These are phyloP conservation scores for Perilla frutescens DNA, from an alignment of 257 asterid genomes.

Conservation along the genomic window DNA sequence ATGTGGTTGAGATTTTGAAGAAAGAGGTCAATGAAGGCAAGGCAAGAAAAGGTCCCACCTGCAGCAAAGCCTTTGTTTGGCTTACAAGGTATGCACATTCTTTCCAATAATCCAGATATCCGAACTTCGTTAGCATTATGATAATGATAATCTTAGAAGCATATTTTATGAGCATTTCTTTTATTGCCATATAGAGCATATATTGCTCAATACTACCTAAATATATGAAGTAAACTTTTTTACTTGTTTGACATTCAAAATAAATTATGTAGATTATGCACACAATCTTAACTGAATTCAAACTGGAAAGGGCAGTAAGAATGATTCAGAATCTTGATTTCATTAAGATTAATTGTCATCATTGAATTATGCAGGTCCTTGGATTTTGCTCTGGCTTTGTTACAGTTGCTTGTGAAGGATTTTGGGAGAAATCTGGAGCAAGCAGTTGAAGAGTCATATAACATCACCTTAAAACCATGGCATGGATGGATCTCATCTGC, in stretches of 20 bases:
- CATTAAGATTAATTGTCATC: background rate
- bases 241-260: background rate
- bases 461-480: conserved; percentile 78
- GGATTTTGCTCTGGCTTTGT: conserved; percentile 61
- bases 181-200: too few relatives aligned
- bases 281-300: background rate
- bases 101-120: too few relatives aligned
- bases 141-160: too few relatives aligned
- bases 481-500: conserved; percentile 97
- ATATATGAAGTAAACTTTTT: background rate
- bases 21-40: conserved; percentile 66
- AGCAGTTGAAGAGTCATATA: conserved; percentile 81
- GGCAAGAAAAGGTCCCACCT: conserved; percentile 65
- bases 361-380: conserved; percentile 61
- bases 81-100: conserved; percentile 58
- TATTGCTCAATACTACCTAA: too few relatives aligned
- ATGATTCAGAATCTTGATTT: background rate
- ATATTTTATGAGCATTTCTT: too few relatives aligned
- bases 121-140: background rate
- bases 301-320: background rate
- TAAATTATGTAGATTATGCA: background rate
- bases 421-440: conserved; percentile 65
- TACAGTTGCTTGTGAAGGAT: conserved; percentile 65
- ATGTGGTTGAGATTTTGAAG: conserved; percentile 74
- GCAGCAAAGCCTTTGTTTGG: conserved; percentile 88